phyloP scores from a whole-genome alignment of 1,284 basidiomycete species.

The Ustilago trichophora region DNA sequence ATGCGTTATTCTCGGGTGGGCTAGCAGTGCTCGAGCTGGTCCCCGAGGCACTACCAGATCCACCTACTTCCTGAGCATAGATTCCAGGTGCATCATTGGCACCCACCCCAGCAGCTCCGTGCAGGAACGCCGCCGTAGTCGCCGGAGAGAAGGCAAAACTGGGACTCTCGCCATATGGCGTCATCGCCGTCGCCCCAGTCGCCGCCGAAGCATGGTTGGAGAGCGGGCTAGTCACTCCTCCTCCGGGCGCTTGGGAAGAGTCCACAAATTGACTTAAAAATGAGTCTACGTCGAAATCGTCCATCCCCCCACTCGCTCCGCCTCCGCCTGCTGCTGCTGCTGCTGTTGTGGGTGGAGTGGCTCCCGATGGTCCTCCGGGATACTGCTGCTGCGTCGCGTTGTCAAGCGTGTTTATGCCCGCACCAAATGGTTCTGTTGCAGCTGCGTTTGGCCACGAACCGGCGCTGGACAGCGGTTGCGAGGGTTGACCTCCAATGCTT shows the following conservation, averaged over 20 bases:
- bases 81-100: slow-evolving; percentile 4
- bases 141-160: slow-evolving; percentile 40
- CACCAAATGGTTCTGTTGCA: slow-evolving; percentile 1
- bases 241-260: slow-evolving; percentile 38
- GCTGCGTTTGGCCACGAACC: background rate
- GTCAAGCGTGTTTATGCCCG: too few species aligned
- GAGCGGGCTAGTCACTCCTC: slow-evolving; percentile 36
- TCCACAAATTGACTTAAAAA: slow-evolving; percentile 60
- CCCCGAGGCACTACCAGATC: background rate
- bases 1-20: background rate
- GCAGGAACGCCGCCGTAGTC: slow-evolving; percentile 42
- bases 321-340: background rate
- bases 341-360: slow-evolving; percentile 14
- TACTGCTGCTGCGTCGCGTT: too few species aligned
- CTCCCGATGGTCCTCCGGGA: slow-evolving; percentile 5
- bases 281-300: slow-evolving; percentile 60
- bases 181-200: too few species aligned
- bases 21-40: slow-evolving; percentile 4
- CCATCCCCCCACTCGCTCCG: slow-evolving; percentile 2
- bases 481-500: slow-evolving; percentile 2
- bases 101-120: slow-evolving; percentile 13
- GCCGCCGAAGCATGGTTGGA: too few species aligned
- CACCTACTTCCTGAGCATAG: slow-evolving; percentile 18
- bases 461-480: background rate
- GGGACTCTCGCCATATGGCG: slow-evolving; percentile 29